phyloP scores from a whole-genome alignment of 1,139 yeast species.

The Kurtzmaniella quercitrusa region DNA sequence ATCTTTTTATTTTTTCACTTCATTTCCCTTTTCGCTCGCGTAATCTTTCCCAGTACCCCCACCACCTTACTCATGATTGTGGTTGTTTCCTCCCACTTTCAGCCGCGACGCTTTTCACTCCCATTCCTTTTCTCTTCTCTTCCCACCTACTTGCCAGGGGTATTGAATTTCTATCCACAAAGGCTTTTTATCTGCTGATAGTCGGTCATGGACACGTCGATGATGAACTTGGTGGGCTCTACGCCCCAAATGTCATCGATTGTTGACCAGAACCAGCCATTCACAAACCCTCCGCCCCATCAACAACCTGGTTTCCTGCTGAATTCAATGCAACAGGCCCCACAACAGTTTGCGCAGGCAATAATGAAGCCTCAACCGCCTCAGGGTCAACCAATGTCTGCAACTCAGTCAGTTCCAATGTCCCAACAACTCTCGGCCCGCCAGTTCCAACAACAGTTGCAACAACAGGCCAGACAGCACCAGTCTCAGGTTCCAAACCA shows the following conservation, averaged over 20 bases:
- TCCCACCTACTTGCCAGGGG: not conserved
- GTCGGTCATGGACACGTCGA: slow-evolving; percentile 1
- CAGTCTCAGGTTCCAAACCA: slow-evolving; percentile 5
- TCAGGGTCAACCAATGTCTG: slow-evolving; percentile 6
- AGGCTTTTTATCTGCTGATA: not conserved
- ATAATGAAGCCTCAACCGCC: slow-evolving; percentile 7
- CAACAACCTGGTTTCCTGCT: slow-evolving; percentile 2
- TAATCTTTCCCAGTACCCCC: not conserved
- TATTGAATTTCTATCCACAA: not conserved
- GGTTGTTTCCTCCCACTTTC: not conserved
- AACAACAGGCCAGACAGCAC: slow-evolving; percentile 11
- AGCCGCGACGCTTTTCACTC: not conserved
- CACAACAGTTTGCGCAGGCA: not conserved
- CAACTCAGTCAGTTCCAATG: slow-evolving; percentile 7
- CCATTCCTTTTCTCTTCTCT: not conserved
- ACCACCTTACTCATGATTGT: not conserved
- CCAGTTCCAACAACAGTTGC: slow-evolving; percentile 11
- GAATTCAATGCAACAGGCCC: not conserved
- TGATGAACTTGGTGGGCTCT: slow-evolving; percentile 13
- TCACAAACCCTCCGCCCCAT: slow-evolving; percentile 1
- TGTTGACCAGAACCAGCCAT: slow-evolving; percentile 8
- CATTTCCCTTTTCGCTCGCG: not conserved
- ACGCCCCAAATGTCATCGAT: slow-evolving; percentile 11
- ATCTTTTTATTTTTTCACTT: not conserved
- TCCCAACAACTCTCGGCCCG: slow-evolving; percentile 10